These are phyloP conservation scores for Phytopythium delawarense DNA, from an alignment of 352 stramenopile genomes.

Conservation along the genomic window DNA sequence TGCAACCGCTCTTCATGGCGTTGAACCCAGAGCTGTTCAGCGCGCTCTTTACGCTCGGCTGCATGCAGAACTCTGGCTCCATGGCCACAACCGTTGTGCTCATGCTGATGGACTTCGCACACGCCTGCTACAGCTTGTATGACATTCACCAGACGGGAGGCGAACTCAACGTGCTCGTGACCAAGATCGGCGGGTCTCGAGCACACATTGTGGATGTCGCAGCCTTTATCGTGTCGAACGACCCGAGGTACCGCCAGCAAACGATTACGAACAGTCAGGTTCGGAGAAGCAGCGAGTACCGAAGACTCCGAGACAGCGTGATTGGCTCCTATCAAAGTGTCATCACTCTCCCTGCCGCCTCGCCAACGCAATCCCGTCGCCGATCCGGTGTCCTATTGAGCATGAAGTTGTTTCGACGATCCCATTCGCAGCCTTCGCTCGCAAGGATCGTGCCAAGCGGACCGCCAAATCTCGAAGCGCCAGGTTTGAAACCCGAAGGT, in stretches of 20 bases:
- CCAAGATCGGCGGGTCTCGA: not conserved
- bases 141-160: not conserved
- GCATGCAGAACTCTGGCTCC: conserved; percentile 6
- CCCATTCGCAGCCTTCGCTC: not conserved
- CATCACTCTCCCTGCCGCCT: not conserved
- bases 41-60: conserved; percentile 3
- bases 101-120: conserved; percentile 3
- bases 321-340: not conserved
- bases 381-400: not conserved
- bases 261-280: not conserved
- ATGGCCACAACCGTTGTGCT: not conserved
- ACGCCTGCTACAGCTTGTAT: conserved; percentile 3
- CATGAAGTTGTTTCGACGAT: not conserved
- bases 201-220: not conserved
- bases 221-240: not conserved
- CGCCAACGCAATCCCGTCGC: not conserved
- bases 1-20: conserved; percentile 8
- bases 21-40: conserved; percentile 8
- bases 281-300: not conserved
- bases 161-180: not conserved
- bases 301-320: not conserved
- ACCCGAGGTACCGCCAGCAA: not conserved
- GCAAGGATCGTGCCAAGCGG: not conserved
- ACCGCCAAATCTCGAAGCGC: not conserved
- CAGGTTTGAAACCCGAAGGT: not conserved